Base-by-base conservation (phyloP, 1,139 yeast genomes). In the Debaryomyces nepalensis region DNA sequence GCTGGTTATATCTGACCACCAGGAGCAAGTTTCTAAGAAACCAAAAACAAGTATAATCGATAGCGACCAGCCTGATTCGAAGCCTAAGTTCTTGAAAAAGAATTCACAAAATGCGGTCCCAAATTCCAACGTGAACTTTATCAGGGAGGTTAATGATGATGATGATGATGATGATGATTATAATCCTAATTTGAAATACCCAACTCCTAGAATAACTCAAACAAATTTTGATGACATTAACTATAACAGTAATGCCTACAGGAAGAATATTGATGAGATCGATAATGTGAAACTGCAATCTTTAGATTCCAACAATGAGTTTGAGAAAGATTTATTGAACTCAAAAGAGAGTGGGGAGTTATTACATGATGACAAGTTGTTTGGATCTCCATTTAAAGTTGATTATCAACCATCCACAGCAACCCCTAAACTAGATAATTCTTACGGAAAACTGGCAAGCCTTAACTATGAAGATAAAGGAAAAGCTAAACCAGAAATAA, bases 371-470 rank as follows among this genome's bases (percentile, higher is more conserved):
- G 40, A 15, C 11, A 40, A 23, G 40, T 48, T 47, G 1, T 67
- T 68, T 50, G 75, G 71, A 2, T 64, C 70, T 8, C 75, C 75
- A 4, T 66, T 66, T 42, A 58, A 61, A 32, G 63, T 64, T 7
- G 48, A 52, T 26, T 65, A 62, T 39, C 45, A 14, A 31, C 26
- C 24, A 12, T 22, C 19, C 7, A 10, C 11, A 12, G 11, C 19
- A 5, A 15, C 26, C 16, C 19, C 24, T 31, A 20, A 14, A 19
- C 5, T 16, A 18, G 37, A 32, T 6, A 11, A 24, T 6, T 11
- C 27, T 7, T 33, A 39, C 15, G 36, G 21, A 20, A 34, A 30
- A 8, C 35, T 23, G n/a, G 10, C 39, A 3, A 35, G 9, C 18
- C 23, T 14, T 5, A 30, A 29, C 12, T 37, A 46, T 3, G 39